Percentiles rank a stretch among this genome's conserved stretches.
These are phyloP conservation scores for Saccharomyces hybrid DNA, from an alignment of 1,139 yeast genomes.

Conservation along the genomic window DNA sequence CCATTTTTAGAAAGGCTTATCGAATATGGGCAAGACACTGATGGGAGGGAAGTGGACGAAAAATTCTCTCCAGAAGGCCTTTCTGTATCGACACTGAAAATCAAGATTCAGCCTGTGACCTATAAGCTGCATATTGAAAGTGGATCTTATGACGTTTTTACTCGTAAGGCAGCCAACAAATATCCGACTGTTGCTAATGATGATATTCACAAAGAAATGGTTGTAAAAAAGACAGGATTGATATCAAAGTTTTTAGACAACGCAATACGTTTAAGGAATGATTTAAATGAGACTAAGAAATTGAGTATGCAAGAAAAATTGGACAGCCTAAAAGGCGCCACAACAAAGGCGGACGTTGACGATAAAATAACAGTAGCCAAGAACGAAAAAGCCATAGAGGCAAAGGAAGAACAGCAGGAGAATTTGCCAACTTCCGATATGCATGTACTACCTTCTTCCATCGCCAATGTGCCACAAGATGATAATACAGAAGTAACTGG, in stretches of 20 bases:
- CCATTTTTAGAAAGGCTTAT: constrained; percentile 64
- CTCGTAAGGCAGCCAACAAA: constrained; percentile 40
- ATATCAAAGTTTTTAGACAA: constrained; percentile 17
- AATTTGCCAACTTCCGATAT: not conserved
- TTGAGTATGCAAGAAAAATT: not conserved
- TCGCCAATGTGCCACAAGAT: not conserved
- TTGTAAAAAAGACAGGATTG: constrained; percentile 12
- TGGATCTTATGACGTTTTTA: constrained; percentile 74
- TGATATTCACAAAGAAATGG: constrained; percentile 24
- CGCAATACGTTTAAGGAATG: constrained; percentile 21
- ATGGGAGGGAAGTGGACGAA: constrained; percentile 17
- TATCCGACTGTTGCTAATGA: constrained; percentile 26
- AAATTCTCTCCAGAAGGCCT: constrained; percentile 49
- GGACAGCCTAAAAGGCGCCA: not conserved
- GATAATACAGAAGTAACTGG: not conserved
- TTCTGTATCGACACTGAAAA: constrained; percentile 65
- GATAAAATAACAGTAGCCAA: not conserved
- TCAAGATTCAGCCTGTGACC: constrained; percentile 70
- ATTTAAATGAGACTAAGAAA: constrained; percentile 5
- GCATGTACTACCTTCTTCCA: not conserved
- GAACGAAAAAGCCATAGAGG: not conserved
- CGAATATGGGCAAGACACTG: constrained; percentile 41
- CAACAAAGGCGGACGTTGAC: not conserved
- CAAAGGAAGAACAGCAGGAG: not conserved
- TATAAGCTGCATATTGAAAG: constrained; percentile 77